Evolutionary conservation across 257 asterid species (phyloP), one percentile per base, ranked within the genome.

Genomic region (Solanum chiquidenum): DNA sequence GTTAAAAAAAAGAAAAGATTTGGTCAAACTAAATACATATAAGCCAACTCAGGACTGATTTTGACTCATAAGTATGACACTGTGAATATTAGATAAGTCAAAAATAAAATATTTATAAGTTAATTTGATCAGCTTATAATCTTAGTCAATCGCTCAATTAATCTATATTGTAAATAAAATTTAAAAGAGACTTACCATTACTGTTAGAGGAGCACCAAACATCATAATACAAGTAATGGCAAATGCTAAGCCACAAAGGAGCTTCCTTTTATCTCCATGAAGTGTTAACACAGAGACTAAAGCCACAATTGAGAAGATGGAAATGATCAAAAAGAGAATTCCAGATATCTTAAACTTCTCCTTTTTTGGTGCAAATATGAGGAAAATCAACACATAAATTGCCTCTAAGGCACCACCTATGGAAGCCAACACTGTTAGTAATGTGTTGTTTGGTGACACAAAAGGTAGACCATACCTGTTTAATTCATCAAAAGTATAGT

Each of bases 201-300:
- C 80, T 0, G 98, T 92, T 2, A 96, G 76, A 34, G 99, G 99
- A 7, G 99, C 93, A 52, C 93, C 99, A 87, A 95, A 96, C 98
- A 96, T 96, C 1, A 94, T 69, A 83, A 94, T 93, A 82, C 96
- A 94, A 92, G 94, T 94, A 4, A 95, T 34, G 0, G 95, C 82
- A 10, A 95, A 95, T 33, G 94, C 96, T 66, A 90, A 88, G 5
- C 98, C 99, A 86, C 98, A 93, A 3, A 96, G 77, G 7, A 91
- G 20, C 89, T 93, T 93, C 88, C 91, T 92, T 12, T 55, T 87
- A 10, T 90, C 86, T 3, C 83, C 87, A 85, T 89, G 92, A 46
- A 93, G 87, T 35, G 92, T 95, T 12, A 94, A 89, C 40, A 90
- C 10, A 0, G 98, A 95, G 37, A 95, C 88, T 76, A 91, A 44